Evolutionary conservation across 495 filamentous ascomycete genomes (phyloP).

Genomic region (Penicillium macrosclerotiorum): DNA sequence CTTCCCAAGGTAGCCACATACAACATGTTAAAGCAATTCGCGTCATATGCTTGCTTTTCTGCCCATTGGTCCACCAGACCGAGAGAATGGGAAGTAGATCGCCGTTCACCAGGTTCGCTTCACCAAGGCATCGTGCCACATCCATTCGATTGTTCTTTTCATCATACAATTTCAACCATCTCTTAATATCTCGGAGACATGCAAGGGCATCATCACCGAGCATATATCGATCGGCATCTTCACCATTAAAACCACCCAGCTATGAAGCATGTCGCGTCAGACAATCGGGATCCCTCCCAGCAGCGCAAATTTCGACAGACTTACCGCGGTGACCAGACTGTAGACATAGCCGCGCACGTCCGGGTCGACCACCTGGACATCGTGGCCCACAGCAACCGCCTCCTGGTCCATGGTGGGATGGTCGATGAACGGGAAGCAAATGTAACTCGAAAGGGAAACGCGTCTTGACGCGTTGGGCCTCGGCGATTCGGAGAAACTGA

Average conservation of each 20-base stretch:
- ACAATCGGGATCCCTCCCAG: too few species aligned
- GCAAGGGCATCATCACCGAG: conserved; percentile 92
- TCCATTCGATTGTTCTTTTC: conserved; percentile 93
- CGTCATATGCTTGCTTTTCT: conserved; percentile 68
- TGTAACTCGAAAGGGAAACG: conserved; percentile 33
- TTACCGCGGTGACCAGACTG: conserved; percentile 86
- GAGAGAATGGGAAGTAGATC: conserved; percentile 90
- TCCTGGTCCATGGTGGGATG: conserved; percentile 42
- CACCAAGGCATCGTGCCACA: conserved; percentile 87
- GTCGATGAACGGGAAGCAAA: conserved; percentile 14
- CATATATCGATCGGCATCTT: conserved; percentile 77
- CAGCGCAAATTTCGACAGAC: conserved; percentile 29
- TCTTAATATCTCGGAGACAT: conserved; percentile 86
- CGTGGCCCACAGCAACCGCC: conserved; percentile 32
- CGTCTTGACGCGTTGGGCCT: conserved; percentile 27
- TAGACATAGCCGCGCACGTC: conserved; percentile 89
- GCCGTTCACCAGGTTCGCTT: conserved; percentile 86
- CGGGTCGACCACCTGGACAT: conserved; percentile 65
- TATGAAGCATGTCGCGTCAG: conserved; percentile 32
- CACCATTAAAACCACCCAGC: conserved; percentile 84
- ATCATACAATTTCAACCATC: conserved; percentile 94
- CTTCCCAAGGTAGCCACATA: conserved; percentile 26
- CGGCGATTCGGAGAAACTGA: conserved; percentile 30
- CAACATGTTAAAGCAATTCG: conserved; percentile 80
- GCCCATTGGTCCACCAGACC: conserved; percentile 63